Evolutionary conservation across 805 yeast species (phyloP).

Genomic region (Myxozyma lipomycoides): DNA sequence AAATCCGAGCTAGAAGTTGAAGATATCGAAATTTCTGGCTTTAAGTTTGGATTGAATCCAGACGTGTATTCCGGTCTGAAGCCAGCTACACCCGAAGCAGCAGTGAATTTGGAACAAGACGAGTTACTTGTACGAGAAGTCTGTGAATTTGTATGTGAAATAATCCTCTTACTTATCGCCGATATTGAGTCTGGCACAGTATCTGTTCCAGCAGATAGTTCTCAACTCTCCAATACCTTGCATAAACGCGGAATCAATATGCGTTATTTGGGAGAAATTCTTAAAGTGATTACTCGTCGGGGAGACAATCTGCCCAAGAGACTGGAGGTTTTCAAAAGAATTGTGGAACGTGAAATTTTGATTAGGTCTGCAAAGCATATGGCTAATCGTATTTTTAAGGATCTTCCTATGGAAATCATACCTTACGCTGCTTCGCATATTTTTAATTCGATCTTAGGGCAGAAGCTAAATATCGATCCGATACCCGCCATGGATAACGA

Average conservation of each 20-base stretch:
- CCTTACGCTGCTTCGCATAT: constrained; percentile 64
- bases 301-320: constrained; percentile 32
- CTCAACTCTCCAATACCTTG: constrained; percentile 60
- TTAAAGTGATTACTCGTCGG: constrained; percentile 1
- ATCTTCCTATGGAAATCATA: constrained; percentile 51
- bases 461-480: constrained; percentile 43
- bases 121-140: constrained; percentile 63
- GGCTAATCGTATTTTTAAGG: constrained; percentile 48
- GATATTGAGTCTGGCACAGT: constrained; percentile 50
- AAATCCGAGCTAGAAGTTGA: constrained; percentile 20
- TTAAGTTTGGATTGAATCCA: constrained; percentile 63
- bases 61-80: constrained; percentile 58
- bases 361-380: constrained; percentile 77
- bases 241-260: constrained; percentile 83
- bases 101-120: constrained; percentile 46
- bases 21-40: constrained; percentile 17
- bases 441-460: constrained; percentile 66
- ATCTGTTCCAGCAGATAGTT: constrained; percentile 75
- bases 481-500: constrained; percentile 40
- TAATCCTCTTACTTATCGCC: constrained; percentile 60
- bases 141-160: constrained; percentile 56
- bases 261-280: constrained; percentile 68
- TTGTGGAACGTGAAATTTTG: constrained; percentile 64
- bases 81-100: constrained; percentile 38
- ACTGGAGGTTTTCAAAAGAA: constrained; percentile 41